Evolutionary conservation across 169 alveolate species (phyloP).

Genomic region (Amoebophrya sp.): DNA sequence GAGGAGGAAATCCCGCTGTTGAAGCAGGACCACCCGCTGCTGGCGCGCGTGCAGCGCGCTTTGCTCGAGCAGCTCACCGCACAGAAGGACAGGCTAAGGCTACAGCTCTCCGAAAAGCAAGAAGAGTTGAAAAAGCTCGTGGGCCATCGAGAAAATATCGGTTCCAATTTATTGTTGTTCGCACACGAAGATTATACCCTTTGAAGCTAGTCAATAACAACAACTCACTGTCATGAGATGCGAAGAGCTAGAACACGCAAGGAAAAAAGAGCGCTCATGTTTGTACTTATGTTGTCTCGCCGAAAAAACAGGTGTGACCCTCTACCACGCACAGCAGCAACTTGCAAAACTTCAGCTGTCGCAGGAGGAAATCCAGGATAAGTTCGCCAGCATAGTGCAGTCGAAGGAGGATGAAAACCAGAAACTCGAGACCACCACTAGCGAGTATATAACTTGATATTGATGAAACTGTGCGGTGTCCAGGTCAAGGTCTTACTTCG

Average conservation of each 20-base stretch:
- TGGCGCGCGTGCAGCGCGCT: conserved; percentile 64
- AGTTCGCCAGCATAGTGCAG: conserved; percentile 64
- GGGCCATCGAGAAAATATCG: conserved; percentile 69
- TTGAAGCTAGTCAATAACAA: no score
- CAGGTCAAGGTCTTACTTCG: no score
- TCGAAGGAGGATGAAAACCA: conserved; percentile 66
- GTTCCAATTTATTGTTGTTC: conserved; percentile 48
- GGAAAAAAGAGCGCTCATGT: no score
- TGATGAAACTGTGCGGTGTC: no score
- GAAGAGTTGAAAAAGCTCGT: conserved; percentile 65
- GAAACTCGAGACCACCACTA: conserved; percentile 57
- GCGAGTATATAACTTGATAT: no score
- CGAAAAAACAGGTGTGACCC: conserved; percentile 37
- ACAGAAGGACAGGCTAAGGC: conserved; percentile 62
- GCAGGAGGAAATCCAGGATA: conserved; percentile 65
- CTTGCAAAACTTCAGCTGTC: conserved; percentile 66
- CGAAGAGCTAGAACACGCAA: no score
- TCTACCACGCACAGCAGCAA: conserved; percentile 69
- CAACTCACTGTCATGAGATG: no score
- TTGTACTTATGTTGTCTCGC: no score
- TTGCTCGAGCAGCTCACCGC: conserved; percentile 66
- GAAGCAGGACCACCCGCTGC: conserved; percentile 60
- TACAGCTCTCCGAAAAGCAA: conserved; percentile 62
- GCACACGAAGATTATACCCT: no score
- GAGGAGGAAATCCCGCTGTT: conserved; percentile 22